These are phyloP conservation scores for Leccinum fibrillosum DNA, from an alignment of 768 basidiomycete genomes.

Conservation along the genomic window DNA sequence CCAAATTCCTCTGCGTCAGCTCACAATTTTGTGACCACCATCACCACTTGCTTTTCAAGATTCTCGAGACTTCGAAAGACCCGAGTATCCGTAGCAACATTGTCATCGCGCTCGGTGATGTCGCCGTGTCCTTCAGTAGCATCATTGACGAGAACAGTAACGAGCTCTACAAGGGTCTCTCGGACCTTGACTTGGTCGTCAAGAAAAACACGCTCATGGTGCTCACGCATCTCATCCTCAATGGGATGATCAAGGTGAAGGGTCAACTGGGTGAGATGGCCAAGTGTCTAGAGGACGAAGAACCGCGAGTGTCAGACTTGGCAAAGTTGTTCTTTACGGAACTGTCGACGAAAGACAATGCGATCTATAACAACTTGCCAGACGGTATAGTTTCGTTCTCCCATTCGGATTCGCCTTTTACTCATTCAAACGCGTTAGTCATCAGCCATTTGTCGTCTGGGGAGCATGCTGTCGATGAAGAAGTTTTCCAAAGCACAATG, in stretches of 20 bases:
- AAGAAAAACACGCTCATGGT: conserved; percentile 99
- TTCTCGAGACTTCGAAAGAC: conserved; percentile 89
- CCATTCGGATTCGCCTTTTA: background rate
- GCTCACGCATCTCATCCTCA: conserved; percentile 91
- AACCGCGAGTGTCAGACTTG: conserved; percentile 82
- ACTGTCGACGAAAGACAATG: conserved; percentile 95
- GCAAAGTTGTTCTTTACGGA: conserved; percentile 99
- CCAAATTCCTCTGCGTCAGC: conserved; percentile 96
- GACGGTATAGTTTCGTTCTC: conserved; percentile 57
- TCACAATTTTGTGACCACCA: conserved; percentile 91
- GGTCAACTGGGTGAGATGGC: conserved; percentile 99
- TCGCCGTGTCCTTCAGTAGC: conserved; percentile 96
- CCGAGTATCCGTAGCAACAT: conserved; percentile 92
- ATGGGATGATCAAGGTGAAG: conserved; percentile 99
- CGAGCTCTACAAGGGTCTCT: conserved; percentile 90
- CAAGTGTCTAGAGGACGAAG: conserved; percentile 95
- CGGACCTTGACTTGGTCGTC: conserved; percentile 81
- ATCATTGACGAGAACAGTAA: conserved; percentile 98
- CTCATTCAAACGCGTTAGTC: conserved; percentile 43
- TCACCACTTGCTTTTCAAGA: conserved; percentile 86
- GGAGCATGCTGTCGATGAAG: conserved; percentile 88
- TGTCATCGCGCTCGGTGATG: conserved; percentile 95
- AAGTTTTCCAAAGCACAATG: conserved; percentile 89
- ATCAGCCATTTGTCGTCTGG: conserved; percentile 94
- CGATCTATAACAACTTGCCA: conserved; percentile 97